These are phyloP conservation scores for Pseudoperonospora humuli DNA, from an alignment of 352 stramenopile genomes.

Conservation along the genomic window DNA sequence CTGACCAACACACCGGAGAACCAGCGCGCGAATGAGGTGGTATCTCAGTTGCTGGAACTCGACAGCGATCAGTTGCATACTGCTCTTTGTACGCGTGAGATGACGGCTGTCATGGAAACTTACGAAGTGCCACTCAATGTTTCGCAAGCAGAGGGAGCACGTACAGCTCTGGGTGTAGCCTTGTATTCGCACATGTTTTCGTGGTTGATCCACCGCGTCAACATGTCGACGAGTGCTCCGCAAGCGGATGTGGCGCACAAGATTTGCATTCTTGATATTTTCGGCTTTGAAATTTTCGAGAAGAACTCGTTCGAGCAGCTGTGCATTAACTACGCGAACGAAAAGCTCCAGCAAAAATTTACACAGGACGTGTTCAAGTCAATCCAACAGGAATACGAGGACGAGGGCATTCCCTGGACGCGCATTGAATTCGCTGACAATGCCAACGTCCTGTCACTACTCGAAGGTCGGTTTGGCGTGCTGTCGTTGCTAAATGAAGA, in stretches of 20 bases:
- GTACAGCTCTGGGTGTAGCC: slow-evolving; percentile 69
- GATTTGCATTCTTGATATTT: slow-evolving; percentile 94
- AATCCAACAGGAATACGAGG: slow-evolving; percentile 93
- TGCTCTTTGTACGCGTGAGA: slow-evolving; percentile 69
- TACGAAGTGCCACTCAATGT: slow-evolving; percentile 84
- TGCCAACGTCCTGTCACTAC: slow-evolving; percentile 83
- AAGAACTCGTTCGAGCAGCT: slow-evolving; percentile 95
- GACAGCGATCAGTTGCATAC: slow-evolving; percentile 53
- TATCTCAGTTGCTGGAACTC: slow-evolving; percentile 64
- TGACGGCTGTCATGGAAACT: slow-evolving; percentile 73
- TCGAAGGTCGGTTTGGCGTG: slow-evolving; percentile 85
- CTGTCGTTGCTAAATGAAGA: slow-evolving; percentile 92
- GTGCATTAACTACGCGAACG: slow-evolving; percentile 96
- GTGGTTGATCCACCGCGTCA: slow-evolving; percentile 91
- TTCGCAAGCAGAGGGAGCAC: slow-evolving; percentile 61
- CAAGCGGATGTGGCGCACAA: slow-evolving; percentile 52
- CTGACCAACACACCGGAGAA: slow-evolving; percentile 49
- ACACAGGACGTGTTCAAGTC: slow-evolving; percentile 93
- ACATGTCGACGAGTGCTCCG: slow-evolving; percentile 62
- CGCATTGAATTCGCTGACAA: slow-evolving; percentile 91
- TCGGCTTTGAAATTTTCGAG: slow-evolving; percentile 97
- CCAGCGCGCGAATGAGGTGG: slow-evolving; percentile 32
- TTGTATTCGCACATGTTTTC: slow-evolving; percentile 95
- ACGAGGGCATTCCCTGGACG: slow-evolving; percentile 90
- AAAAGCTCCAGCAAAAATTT: slow-evolving; percentile 91